Conservation (phyloP, 495 filamentous ascomycete genomes). For the Aspergillus carlsbadensis region DNA sequence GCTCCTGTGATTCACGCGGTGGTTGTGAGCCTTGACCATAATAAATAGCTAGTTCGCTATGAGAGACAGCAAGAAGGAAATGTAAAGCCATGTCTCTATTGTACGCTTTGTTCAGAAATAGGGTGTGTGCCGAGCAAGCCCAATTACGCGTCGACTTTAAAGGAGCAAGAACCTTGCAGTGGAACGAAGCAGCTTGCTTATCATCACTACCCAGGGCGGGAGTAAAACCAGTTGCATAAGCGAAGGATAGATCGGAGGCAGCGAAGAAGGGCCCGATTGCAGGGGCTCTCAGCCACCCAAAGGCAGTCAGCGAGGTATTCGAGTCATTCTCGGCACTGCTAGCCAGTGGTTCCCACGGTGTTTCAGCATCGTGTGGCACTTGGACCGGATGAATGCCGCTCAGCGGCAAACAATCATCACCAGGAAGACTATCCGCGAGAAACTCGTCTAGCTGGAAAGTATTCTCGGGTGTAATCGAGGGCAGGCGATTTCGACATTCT, state of each 20-base stretch:
- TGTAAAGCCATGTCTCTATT: conserved; percentile 15
- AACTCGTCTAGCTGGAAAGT: neutral
- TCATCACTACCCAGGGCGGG: conserved; percentile 7
- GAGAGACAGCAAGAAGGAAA: conserved; percentile 19
- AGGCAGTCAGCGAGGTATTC: neutral
- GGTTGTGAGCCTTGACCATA: conserved; percentile 1
- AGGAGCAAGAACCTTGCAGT: conserved; percentile 14
- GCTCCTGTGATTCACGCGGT: conserved; percentile 7
- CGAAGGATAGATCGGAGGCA: conserved; percentile 2
- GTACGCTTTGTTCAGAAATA: conserved; percentile 13
- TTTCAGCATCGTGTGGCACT: neutral
- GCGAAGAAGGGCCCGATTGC: neutral
- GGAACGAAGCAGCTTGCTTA: conserved; percentile 11
- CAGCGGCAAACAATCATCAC: neutral
- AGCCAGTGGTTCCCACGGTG: neutral
- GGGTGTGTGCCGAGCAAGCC: conserved; percentile 12
- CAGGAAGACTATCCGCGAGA: neutral
- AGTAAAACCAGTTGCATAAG: neutral
- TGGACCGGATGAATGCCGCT: neutral
- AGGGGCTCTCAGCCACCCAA: neutral
- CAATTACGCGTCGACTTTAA: conserved; percentile 14
- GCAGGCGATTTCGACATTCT: neutral
- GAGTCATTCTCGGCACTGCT: neutral
- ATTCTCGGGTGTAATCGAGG: neutral
- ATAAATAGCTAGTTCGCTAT: conserved; percentile 16